Evolutionary conservation across 352 stramenopile species (phyloP).

Genomic region (Pythium plurisporium): DNA sequence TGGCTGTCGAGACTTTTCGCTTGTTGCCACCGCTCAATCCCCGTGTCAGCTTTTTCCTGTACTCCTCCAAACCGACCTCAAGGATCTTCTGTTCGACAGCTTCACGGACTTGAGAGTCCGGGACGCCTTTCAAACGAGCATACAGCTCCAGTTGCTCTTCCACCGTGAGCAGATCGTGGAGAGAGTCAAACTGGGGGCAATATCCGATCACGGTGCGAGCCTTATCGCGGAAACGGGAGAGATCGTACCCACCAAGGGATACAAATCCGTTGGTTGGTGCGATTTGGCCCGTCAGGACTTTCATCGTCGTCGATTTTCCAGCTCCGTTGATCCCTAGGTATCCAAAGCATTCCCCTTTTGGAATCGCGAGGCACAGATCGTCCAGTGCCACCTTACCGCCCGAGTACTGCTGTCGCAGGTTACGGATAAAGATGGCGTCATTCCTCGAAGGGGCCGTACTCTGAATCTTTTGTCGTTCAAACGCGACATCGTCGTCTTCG

Average conservation of each 20-base stretch:
- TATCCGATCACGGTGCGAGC: slow-evolving; percentile 61
- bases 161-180: slow-evolving; percentile 92
- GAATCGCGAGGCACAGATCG: slow-evolving; percentile 71
- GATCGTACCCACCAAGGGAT: slow-evolving; percentile 40
- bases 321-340: slow-evolving; percentile 77
- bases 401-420: slow-evolving; percentile 41
- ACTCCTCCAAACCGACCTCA: slow-evolving; percentile 49
- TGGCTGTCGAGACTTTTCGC: slow-evolving; percentile 93
- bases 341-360: slow-evolving; percentile 66
- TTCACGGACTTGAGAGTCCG: slow-evolving; percentile 21
- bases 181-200: slow-evolving; percentile 92
- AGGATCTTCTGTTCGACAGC: slow-evolving; percentile 58
- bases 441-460: not conserved
- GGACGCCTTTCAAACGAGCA: slow-evolving; percentile 79
- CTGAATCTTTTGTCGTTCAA: slow-evolving; percentile 12
- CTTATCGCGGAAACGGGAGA: slow-evolving; percentile 12
- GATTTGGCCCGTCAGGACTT: slow-evolving; percentile 36
- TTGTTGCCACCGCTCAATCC: slow-evolving; percentile 89
- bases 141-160: slow-evolving; percentile 90
- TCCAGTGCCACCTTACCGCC: slow-evolving; percentile 31
- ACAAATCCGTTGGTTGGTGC: slow-evolving; percentile 48
- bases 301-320: slow-evolving; percentile 54
- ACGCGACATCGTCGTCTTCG: slow-evolving; percentile 20
- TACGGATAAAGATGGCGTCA: slow-evolving; percentile 39
- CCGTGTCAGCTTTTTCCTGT: slow-evolving; percentile 37